Evolutionary conservation across 345 rosid genomes (phyloP), one percentile per base, ranked within the genome.

Genomic region (Nephelium lappaceum): DNA sequence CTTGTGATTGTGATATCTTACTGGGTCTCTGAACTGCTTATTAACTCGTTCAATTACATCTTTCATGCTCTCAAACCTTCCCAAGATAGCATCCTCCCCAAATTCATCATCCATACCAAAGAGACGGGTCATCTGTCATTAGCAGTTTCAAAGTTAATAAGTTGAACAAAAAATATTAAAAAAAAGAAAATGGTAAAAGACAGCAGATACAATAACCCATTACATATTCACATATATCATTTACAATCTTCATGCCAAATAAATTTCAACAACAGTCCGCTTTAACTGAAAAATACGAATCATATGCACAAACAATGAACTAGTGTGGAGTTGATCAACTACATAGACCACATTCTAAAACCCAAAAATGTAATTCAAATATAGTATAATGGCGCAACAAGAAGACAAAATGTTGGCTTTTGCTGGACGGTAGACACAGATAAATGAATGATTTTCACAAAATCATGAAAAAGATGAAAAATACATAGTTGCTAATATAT

Each of bases 41-140:
- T 97, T 94, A 45, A 97, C 99, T 90, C 92, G 94, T 83, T 94
- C 98, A 75, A 97, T 97, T 71, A 97, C 97, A 77, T 93, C 97
- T 84, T 97, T 97, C 98, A 97, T 90, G 74, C 98, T 92, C 88
- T 97, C 99, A 6, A 97, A 98, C 89, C 90, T 97, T 83, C 99
- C 98, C 85, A 97, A 83, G 53, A 97, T 84, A 42, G 99, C 98
- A 88, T 96, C 98, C 84, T 96, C 99, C 47, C 97, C 98, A 81
- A 94, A 96, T 74, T 94, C 95, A 80, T 94, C 96, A 82, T 88
- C 97, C 21, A 94, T 77, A 76, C 99, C 98, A 73, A 96, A 91
- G 51, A 94, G 76, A 69, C 94, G 94, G 49, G 91, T 94, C 94
- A 92, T 89, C 99, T 96, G 91, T 84, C 71, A 81, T 24, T 24